Evolutionary conservation across 2,329 filamentous ascomycete genomes (phyloP).

Genomic region (Penicillium hordei): DNA sequence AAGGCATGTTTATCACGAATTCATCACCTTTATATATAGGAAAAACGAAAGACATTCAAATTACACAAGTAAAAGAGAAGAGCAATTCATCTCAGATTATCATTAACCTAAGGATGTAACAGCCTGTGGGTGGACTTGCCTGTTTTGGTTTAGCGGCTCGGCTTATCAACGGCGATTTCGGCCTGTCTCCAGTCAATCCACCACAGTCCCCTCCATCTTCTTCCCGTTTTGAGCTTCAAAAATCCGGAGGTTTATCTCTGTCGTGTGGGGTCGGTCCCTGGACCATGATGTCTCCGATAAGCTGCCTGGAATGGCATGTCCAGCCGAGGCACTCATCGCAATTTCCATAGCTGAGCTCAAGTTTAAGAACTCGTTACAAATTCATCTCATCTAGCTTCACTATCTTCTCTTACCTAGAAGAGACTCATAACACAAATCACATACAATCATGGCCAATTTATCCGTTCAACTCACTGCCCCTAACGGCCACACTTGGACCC

Average conservation of each 20-base stretch:
- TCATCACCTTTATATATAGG: accelerated
- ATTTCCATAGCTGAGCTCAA: neutral
- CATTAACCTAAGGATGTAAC: neutral
- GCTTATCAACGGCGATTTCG: neutral
- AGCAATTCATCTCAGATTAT: neutral
- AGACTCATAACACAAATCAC: neutral
- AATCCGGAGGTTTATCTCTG: neutral
- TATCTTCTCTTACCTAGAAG: constrained; percentile 5
- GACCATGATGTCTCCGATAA: neutral
- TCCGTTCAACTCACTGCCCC: constrained; percentile 39
- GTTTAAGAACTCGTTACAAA: constrained; percentile 1
- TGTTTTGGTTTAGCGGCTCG: constrained; percentile 15
- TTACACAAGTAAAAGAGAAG: no score
- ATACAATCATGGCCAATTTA: constrained; percentile 26
- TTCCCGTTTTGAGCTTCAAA: neutral
- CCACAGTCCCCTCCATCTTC: neutral
- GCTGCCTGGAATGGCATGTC: constrained; percentile 5
- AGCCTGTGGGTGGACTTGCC: constrained; percentile 21
- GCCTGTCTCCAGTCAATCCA: neutral
- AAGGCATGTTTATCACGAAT: neutral
- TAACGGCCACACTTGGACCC: constrained; percentile 40
- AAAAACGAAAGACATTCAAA: neutral
- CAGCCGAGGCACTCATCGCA: constrained; percentile 3
- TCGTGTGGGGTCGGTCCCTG: neutral
- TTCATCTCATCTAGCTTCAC: neutral